These are phyloP conservation scores for Colletotrichum salicis DNA, from an alignment of 2,329 filamentous ascomycete genomes.

Conservation along the genomic window DNA sequence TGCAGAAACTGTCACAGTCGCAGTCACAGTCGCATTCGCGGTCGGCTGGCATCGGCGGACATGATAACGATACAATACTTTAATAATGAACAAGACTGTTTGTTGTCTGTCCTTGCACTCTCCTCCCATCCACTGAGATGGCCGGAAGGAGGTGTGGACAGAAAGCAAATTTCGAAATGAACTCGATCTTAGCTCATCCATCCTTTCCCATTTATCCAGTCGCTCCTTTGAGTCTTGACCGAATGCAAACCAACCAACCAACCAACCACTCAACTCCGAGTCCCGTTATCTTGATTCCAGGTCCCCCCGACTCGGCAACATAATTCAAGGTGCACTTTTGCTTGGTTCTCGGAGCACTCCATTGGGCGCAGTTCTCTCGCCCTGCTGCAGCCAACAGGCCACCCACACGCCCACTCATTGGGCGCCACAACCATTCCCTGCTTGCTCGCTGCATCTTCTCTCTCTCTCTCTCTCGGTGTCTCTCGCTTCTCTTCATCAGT, in stretches of 20 bases:
- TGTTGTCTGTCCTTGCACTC: background rate
- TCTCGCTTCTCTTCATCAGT: too few species aligned
- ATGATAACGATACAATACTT: conserved; percentile 16
- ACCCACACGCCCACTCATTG: conserved; percentile 3
- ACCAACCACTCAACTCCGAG: background rate
- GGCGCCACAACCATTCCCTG: conserved; percentile 9
- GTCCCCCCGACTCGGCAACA: background rate
- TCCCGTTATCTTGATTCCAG: background rate
- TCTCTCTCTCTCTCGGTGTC: background rate
- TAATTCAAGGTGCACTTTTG: background rate
- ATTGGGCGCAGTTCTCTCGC: background rate
- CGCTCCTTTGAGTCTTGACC: background rate
- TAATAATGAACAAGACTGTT: conserved; percentile 16
- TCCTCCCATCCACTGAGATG: background rate
- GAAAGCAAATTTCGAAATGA: background rate
- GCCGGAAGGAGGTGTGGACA: background rate
- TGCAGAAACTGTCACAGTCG: background rate
- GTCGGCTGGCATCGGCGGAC: background rate
- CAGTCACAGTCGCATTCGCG: background rate
- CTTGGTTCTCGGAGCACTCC: background rate
- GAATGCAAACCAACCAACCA: conserved; percentile 5
- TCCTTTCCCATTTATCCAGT: background rate
- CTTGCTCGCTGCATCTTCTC: background rate
- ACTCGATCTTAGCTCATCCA: background rate
- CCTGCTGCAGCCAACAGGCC: conserved; percentile 9